A percentile compares a stretch with the other conserved stretches of the same genome.
Conservation (phyloP, 1,139 yeast genomes). For the Debaryomyces fabryi region DNA sequence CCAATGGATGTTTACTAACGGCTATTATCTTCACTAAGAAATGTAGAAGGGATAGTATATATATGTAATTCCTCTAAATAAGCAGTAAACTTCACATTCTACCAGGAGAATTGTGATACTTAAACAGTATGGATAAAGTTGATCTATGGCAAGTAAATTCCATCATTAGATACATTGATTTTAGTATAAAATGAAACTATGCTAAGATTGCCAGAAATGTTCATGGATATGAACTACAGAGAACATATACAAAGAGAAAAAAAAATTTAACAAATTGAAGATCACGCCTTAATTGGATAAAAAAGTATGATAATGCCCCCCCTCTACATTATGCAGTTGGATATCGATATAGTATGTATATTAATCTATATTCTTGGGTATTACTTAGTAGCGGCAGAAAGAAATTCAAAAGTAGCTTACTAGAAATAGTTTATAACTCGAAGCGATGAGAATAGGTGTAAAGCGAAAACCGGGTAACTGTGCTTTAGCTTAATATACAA, state of each 20-base stretch:
- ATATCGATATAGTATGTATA: not conserved
- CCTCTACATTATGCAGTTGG: not conserved
- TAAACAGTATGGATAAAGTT: constrained; percentile 17
- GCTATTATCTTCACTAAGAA: not conserved
- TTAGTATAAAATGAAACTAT: constrained; percentile 48
- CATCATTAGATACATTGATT: constrained; percentile 46
- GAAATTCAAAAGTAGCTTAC: not conserved
- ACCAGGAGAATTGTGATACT: constrained; percentile 14
- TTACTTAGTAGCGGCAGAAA: constrained; percentile 4
- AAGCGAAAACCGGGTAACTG: constrained; percentile 7
- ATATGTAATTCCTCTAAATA: constrained; percentile 15
- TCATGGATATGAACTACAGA: not conserved
- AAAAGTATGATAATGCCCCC: not conserved
- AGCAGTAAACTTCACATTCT: constrained; percentile 20
- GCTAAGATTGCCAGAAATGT: constrained; percentile 43
- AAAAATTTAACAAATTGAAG: not conserved
- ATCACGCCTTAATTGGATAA: not conserved
- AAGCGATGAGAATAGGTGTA: not conserved
- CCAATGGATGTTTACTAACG: not conserved
- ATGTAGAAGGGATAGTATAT: not conserved
- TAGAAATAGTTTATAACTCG: not conserved
- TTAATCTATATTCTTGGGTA: constrained; percentile 9
- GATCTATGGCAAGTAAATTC: constrained; percentile 48
- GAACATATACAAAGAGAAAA: not conserved
- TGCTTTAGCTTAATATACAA: not conserved